Conservation (phyloP, 2,329 filamentous ascomycete species). For the Pseudogymnoascus sp. region DNA sequence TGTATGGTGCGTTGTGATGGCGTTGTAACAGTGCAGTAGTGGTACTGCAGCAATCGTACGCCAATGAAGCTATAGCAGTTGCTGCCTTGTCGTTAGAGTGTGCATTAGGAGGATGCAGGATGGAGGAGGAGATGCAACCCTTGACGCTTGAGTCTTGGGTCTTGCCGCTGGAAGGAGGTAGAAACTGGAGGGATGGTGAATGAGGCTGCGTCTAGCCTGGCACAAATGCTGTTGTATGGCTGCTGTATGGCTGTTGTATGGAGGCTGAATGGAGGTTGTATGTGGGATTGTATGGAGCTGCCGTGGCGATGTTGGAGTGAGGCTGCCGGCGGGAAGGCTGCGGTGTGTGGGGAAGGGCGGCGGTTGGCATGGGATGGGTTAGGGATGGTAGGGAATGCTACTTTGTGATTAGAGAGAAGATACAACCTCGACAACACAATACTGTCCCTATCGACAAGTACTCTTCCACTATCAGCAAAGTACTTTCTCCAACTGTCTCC, state of each 20-base stretch:
- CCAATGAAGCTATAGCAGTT: background rate
- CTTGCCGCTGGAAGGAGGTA: background rate
- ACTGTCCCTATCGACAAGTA: background rate
- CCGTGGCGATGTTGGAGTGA: background rate
- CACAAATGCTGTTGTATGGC: background rate
- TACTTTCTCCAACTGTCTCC: background rate
- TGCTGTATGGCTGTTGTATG: background rate
- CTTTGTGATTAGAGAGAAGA: background rate
- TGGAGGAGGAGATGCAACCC: background rate
- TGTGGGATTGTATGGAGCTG: background rate
- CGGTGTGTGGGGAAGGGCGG: background rate
- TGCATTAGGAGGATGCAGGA: background rate
- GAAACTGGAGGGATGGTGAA: background rate
- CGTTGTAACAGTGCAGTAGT: background rate
- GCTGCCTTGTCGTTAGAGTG: conserved; percentile 1
- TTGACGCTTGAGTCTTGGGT: background rate
- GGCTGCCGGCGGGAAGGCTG: background rate
- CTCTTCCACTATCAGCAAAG: background rate
- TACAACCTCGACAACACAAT: background rate
- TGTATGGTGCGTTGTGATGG: conserved; percentile 6
- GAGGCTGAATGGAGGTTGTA: background rate
- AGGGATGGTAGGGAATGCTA: background rate
- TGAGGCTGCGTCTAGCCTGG: background rate
- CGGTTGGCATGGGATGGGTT: background rate
- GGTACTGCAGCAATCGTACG: background rate